Percentiles rank a stretch among this genome's conserved stretches.
Evolutionary conservation across 352 stramenopile species (phyloP).

Genomic region (Globisporangium solare): DNA sequence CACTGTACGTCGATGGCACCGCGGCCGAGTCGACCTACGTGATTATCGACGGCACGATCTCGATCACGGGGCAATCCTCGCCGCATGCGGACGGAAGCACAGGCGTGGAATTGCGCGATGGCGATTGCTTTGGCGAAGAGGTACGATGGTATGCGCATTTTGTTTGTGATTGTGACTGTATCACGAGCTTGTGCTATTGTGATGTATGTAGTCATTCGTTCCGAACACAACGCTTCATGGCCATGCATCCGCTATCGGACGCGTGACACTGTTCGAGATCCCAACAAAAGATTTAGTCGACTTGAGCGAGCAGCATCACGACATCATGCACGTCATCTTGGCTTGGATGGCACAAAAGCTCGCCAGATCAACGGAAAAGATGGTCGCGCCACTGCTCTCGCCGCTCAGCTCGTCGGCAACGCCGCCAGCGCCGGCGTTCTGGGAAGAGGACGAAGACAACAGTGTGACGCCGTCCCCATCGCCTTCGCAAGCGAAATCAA

Average conservation of each 20-base stretch:
- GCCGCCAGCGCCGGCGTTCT: slow-evolving; percentile 16
- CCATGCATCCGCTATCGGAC: slow-evolving; percentile 36
- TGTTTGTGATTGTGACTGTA: not conserved
- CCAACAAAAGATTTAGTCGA: slow-evolving; percentile 72
- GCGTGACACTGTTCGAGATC: slow-evolving; percentile 71
- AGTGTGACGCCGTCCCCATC: slow-evolving; percentile 10
- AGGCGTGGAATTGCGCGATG: slow-evolving; percentile 49
- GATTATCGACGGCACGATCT: slow-evolving; percentile 66
- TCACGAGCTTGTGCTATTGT: not conserved
- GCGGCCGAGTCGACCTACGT: slow-evolving; percentile 54
- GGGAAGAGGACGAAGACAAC: slow-evolving; percentile 32
- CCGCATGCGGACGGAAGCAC: slow-evolving; percentile 8
- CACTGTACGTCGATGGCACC: slow-evolving; percentile 43
- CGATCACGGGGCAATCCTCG: slow-evolving; percentile 26
- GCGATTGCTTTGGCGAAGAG: slow-evolving; percentile 84
- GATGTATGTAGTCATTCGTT: slow-evolving; percentile 58
- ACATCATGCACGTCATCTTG: slow-evolving; percentile 83
- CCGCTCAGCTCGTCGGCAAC: slow-evolving; percentile 13
- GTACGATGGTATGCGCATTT: slow-evolving; percentile 16
- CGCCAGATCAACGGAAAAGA: slow-evolving; percentile 54
- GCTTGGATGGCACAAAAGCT: slow-evolving; percentile 75
- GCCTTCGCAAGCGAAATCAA: slow-evolving; percentile 28
- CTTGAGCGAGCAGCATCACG: slow-evolving; percentile 70
- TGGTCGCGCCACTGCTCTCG: slow-evolving; percentile 60
- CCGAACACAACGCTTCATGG: slow-evolving; percentile 40